phyloP scores from a whole-genome alignment of 2,329 filamentous ascomycete genomes.

The Aspergillus sp. region DNA sequence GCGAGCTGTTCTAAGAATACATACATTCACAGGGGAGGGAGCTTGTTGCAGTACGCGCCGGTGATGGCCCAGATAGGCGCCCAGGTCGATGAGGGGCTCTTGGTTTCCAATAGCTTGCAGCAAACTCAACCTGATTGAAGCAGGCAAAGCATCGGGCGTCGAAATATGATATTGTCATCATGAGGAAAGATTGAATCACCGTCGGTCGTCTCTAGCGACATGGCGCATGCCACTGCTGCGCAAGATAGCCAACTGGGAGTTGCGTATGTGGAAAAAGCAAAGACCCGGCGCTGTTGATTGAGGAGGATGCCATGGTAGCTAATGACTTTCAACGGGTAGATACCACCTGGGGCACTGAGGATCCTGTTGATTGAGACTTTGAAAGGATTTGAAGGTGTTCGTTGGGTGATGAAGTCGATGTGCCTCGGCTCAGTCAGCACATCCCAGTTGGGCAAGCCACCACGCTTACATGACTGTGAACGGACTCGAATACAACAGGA shows the following conservation, averaged over 20 bases:
- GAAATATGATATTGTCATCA: background rate
- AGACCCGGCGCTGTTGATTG: no score
- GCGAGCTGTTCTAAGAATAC: slow-evolving; percentile 25
- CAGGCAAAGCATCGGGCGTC: slow-evolving; percentile 10
- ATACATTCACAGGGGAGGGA: slow-evolving; percentile 10
- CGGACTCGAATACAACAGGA: no score
- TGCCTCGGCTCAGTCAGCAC: background rate
- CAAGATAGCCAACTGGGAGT: no score
- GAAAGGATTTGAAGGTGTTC: no score
- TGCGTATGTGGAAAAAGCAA: no score
- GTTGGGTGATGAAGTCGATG: no score
- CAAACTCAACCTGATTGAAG: slow-evolving; percentile 10
- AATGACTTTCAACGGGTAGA: no score
- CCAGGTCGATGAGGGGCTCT: slow-evolving; percentile 20
- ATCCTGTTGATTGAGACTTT: no score
- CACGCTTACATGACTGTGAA: background rate
- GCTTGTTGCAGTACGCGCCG: slow-evolving; percentile 28
- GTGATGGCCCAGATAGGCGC: slow-evolving; percentile 20
- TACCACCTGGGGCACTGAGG: no score
- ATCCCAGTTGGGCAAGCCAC: background rate
- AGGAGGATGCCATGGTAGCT: no score
- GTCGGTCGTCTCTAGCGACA: background rate
- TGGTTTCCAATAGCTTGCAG: slow-evolving; percentile 12
- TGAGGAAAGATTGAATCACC: background rate
- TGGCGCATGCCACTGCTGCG: background rate